Evolutionary conservation across 148 eudicot species (phyloP), one percentile per base, ranked within the genome.

Genomic region (Cornus florida): DNA sequence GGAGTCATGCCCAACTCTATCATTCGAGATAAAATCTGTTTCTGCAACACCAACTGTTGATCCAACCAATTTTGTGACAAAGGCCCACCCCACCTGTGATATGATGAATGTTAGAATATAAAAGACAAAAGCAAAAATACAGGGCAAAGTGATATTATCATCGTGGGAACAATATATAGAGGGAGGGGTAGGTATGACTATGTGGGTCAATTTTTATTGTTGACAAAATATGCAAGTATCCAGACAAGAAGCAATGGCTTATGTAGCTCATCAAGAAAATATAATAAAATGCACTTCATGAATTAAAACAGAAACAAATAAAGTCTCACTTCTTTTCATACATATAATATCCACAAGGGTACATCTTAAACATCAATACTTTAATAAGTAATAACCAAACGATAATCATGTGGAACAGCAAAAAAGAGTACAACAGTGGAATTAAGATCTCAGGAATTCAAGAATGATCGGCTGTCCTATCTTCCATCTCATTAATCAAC

Each of bases 41-140:
- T 96, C 80, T 96, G 99, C 85, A 96, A 82, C 60, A 78, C 86
- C 75, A 93, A 80, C 84, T 96, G 99, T 70, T 91, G 91, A 89
- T 92, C 89, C 82, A 92, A 78, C 99, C 99, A 96, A 79, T 87
- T 89, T 83, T 96, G 95, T 70, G 98, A 86, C 75, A 96, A 81
- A 74, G 99, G 99, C 69, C 99, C 99, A 80, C 99, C 99, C 99
- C 99, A 96, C 77, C 99, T 96, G 91, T 70, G 43, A 73, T 83
- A 17, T 7, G 64, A 83, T 28, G 66, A 74, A 76, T 10, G 33
- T 66, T 33, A 33, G 28, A 73, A 31, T 43, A 35, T 28, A 11
- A 82, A 70, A 69, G 43, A 38, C 56, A 65, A 76, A 57, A 71
- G 7, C 43, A 71, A 68, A 60, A 24, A 73, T 70, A 56, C 76